Evolutionary conservation across 176 grass and related monocot species (phyloP).

Genomic region (Musa itinerans): DNA sequence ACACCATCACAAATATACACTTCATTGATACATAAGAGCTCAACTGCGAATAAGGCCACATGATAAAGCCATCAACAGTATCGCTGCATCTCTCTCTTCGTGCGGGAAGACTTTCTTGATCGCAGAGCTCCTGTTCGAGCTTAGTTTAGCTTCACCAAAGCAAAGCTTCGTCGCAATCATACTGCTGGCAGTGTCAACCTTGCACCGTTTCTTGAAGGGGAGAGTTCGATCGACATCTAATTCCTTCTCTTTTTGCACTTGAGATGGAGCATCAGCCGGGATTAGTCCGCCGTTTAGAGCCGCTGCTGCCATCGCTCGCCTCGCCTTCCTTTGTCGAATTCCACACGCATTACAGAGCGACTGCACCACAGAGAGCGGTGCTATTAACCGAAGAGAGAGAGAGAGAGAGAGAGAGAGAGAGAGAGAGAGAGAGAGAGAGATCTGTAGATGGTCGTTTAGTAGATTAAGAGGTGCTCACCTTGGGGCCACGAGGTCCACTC

Average conservation of each 20-base stretch:
- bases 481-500: conserved; percentile 92
- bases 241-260: conserved; percentile 68
- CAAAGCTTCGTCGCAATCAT: conserved; percentile 27
- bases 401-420: too few relatives aligned
- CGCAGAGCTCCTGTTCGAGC: conserved; percentile 38
- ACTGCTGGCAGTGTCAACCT: conserved; percentile 6
- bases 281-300: neutral
- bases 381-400: too few relatives aligned
- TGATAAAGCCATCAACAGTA: conserved; percentile 89
- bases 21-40: neutral
- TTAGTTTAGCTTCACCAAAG: conserved; percentile 35
- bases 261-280: conserved; percentile 7
- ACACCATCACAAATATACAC: too few relatives aligned
- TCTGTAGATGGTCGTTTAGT: too few relatives aligned
- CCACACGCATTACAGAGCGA: conserved; percentile 98
- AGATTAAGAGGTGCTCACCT: conserved; percentile 30
- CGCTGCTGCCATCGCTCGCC: conserved; percentile 55
- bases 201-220: conserved; percentile 98
- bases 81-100: conserved; percentile 89
- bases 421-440: too few relatives aligned
- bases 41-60: conserved; percentile 67
- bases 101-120: conserved; percentile 27
- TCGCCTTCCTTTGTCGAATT: conserved; percentile 90
- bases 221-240: conserved; percentile 50
- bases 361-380: conserved; percentile 28